These are phyloP conservation scores for Kwoniella sp. DNA, from an alignment of 768 basidiomycete species.

Conservation along the genomic window DNA sequence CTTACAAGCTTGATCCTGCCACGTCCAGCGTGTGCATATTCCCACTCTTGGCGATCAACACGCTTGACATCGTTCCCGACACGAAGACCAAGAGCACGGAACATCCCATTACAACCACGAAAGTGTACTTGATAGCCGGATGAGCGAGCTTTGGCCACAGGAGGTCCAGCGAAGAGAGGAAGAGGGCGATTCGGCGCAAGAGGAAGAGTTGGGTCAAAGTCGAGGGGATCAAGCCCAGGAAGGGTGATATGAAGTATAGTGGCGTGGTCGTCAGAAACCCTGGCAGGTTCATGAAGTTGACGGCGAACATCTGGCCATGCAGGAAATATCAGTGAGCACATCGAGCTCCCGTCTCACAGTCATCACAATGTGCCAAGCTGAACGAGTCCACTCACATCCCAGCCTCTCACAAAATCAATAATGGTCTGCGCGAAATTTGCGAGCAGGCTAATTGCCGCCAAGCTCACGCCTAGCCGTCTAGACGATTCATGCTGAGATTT, in stretches of 20 bases:
- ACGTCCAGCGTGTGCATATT: constrained; percentile 5
- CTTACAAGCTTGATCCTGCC: constrained; percentile 1
- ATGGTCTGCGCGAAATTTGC: constrained; percentile 30
- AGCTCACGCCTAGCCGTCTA: constrained; percentile 19
- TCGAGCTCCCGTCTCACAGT: too few relatives aligned
- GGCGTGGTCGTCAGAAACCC: constrained; percentile 25
- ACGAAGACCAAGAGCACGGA: constrained; percentile 13
- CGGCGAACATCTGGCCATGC: constrained; percentile 38
- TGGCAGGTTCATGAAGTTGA: constrained; percentile 25
- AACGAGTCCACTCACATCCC: constrained; percentile 17
- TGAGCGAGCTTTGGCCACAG: constrained; percentile 36
- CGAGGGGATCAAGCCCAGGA: constrained; percentile 38
- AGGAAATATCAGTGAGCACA: neutral
- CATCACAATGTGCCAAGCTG: neutral
- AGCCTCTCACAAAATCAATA: constrained; percentile 32
- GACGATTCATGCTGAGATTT: constrained; percentile 22
- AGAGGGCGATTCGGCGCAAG: constrained; percentile 33
- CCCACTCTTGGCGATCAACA: constrained; percentile 17
- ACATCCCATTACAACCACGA: constrained; percentile 13
- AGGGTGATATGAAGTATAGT: constrained; percentile 37
- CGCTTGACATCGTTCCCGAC: constrained; percentile 8
- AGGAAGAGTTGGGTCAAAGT: constrained; percentile 41
- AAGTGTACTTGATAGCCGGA: constrained; percentile 8
- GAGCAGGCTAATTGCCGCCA: constrained; percentile 27
- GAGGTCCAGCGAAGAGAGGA: constrained; percentile 31